These are phyloP conservation scores for Alisma plantagoaquatica DNA, from an alignment of 106 monocot genomes.

Conservation along the genomic window DNA sequence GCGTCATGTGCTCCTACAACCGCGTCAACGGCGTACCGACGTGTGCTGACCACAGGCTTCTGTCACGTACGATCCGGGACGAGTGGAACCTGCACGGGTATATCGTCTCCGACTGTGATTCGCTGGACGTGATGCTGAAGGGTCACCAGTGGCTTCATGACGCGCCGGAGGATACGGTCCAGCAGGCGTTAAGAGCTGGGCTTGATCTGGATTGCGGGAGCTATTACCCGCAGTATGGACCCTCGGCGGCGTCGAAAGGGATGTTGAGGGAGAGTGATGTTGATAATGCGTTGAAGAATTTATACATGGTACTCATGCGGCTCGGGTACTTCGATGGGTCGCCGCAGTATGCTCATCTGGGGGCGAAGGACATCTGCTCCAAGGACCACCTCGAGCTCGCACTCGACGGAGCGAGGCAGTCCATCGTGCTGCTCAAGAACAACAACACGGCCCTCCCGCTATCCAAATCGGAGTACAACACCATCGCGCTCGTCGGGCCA, in stretches of 20 bases:
- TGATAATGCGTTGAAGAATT: slow-evolving; percentile 32
- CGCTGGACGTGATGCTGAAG: slow-evolving; percentile 18
- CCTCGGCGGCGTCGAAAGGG: slow-evolving; percentile 18
- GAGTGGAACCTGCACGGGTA: slow-evolving; percentile 11
- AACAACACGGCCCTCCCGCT: neutral
- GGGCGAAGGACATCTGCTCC: slow-evolving; percentile 14
- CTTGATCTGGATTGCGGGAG: slow-evolving; percentile 43
- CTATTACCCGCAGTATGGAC: slow-evolving; percentile 4
- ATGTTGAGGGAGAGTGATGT: slow-evolving; percentile 32
- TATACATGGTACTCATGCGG: slow-evolving; percentile 32
- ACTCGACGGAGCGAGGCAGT: slow-evolving; percentile 19
- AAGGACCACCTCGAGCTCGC: slow-evolving; percentile 14
- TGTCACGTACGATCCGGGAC: neutral
- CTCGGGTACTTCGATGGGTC: slow-evolving; percentile 35
- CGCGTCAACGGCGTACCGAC: slow-evolving; percentile 5
- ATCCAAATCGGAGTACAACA: neutral
- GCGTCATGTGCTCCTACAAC: slow-evolving; percentile 18
- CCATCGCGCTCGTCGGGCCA: slow-evolving; percentile 21
- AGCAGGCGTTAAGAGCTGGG: slow-evolving; percentile 30
- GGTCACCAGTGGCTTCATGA: slow-evolving; percentile 10
- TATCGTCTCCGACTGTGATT: slow-evolving; percentile 56
- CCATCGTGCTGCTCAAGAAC: slow-evolving; percentile 32
- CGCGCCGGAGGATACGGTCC: slow-evolving; percentile 27
- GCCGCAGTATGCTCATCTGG: slow-evolving; percentile 8
- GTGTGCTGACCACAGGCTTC: slow-evolving; percentile 6